Evolutionary conservation across 192 early-diverging fungal species (phyloP).

Genomic region (Dissophora globulifera): DNA sequence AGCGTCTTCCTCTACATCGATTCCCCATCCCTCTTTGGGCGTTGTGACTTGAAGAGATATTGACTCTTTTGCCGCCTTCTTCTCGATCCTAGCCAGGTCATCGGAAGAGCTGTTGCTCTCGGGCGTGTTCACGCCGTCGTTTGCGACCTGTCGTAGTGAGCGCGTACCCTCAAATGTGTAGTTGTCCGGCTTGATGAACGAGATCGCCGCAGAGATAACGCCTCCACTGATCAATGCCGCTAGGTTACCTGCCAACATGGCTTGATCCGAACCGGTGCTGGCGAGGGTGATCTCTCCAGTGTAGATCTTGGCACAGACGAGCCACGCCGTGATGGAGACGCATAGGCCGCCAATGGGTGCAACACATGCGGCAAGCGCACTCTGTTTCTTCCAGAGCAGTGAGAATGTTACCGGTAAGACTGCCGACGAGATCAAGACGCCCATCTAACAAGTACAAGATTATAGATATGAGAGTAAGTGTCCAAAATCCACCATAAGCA

Average conservation of each 20-base stretch:
- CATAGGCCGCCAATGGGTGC: constrained; percentile 65
- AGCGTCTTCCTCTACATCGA: constrained; percentile 41
- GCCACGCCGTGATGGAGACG: constrained; percentile 68
- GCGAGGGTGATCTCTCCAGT: constrained; percentile 65
- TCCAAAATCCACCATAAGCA: too few species aligned
- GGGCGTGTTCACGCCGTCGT: constrained; percentile 26
- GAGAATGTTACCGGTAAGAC: constrained; percentile 74
- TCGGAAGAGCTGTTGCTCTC: constrained; percentile 26
- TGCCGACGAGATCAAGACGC: constrained; percentile 71
- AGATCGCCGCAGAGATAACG: constrained; percentile 25
- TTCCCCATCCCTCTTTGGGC: constrained; percentile 11
- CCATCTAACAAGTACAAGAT: constrained; percentile 70
- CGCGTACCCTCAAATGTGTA: constrained; percentile 68
- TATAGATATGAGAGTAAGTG: too few species aligned
- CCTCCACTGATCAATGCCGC: constrained; percentile 53
- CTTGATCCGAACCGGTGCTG: constrained; percentile 71
- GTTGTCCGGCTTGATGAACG: constrained; percentile 66
- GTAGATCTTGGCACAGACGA: constrained; percentile 63
- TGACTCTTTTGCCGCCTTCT: background rate
- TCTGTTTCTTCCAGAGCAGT: constrained; percentile 75
- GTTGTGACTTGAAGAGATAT: constrained; percentile 11
- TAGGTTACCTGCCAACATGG: constrained; percentile 81
- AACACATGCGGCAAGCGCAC: constrained; percentile 58
- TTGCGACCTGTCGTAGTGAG: constrained; percentile 57
- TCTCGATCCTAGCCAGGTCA: constrained; percentile 15